A percentile compares a stretch with the other conserved stretches of the same genome.
These are phyloP conservation scores for Colletotrichum simmondsii DNA, from an alignment of 2,329 filamentous ascomycete species.

Conservation along the genomic window DNA sequence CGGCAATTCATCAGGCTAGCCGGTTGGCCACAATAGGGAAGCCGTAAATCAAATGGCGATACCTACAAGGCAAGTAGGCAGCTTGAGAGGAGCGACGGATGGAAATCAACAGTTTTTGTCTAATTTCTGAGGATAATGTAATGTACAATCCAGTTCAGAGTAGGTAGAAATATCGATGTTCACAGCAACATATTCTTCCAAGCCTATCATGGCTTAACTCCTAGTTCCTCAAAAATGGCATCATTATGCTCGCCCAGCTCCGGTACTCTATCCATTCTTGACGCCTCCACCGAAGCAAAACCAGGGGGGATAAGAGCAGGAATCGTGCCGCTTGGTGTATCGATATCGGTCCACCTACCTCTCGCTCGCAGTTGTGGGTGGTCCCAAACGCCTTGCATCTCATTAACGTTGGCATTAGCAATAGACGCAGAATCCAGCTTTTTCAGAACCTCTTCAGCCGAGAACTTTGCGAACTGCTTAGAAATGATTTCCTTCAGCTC, in stretches of 20 bases:
- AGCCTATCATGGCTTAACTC: neutral
- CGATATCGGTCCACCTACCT: conserved; percentile 61
- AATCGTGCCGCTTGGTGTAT: conserved; percentile 57
- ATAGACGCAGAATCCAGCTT: conserved; percentile 60
- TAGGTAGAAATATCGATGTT: too few species aligned
- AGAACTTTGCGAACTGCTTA: conserved; percentile 49
- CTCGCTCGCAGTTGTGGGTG: conserved; percentile 63
- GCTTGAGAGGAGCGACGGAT: too few species aligned
- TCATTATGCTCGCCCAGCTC: conserved; percentile 27
- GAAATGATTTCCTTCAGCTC: conserved; percentile 58
- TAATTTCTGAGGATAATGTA: too few species aligned
- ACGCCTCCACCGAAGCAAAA: conserved; percentile 34
- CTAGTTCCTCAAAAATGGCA: conserved; percentile 22
- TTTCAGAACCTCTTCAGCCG: conserved; percentile 51
- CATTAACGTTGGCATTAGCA: conserved; percentile 66
- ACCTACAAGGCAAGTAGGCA: too few species aligned
- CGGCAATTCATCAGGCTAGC: neutral
- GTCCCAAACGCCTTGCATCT: conserved; percentile 65
- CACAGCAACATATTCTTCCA: neutral
- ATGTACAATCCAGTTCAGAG: too few species aligned
- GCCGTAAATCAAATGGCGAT: too few species aligned
- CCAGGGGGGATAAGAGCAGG: conserved; percentile 63
- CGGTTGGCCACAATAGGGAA: neutral
- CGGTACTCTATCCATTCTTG: conserved; percentile 27
- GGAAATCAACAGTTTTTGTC: too few species aligned